These are phyloP conservation scores for Trebouxiophyceae sp. DNA, from an alignment of 163 green algal genomes.

Conservation along the genomic window DNA sequence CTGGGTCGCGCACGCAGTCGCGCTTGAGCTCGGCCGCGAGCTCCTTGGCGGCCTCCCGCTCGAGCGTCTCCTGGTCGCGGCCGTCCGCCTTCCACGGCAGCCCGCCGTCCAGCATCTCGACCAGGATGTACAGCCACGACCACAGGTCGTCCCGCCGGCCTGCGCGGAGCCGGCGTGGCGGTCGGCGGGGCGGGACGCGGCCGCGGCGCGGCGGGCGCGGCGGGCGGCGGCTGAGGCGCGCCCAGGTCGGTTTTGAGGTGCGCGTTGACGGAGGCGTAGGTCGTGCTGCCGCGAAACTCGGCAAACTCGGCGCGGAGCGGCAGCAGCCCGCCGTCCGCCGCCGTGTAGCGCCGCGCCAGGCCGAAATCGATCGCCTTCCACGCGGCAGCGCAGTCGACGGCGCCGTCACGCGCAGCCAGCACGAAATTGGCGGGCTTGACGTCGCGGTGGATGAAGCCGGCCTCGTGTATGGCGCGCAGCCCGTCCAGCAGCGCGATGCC, in stretches of 20 bases:
- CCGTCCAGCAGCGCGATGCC: slow-evolving; percentile 33
- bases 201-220: no score
- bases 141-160: slow-evolving; percentile 77
- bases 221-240: not conserved
- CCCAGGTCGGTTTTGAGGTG: slow-evolving; percentile 48
- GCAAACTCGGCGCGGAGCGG: slow-evolving; percentile 34
- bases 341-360: slow-evolving; percentile 45
- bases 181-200: no score
- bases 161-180: no score
- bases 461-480: slow-evolving; percentile 34
- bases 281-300: slow-evolving; percentile 64
- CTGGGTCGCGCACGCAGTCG: slow-evolving; percentile 14
- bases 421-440: slow-evolving; percentile 75
- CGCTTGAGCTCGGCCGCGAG: slow-evolving; percentile 16
- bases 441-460: slow-evolving; percentile 56
- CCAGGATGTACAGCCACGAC: slow-evolving; percentile 73
- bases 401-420: slow-evolving; percentile 14
- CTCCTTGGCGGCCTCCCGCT: slow-evolving; percentile 6
- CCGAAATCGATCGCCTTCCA: slow-evolving; percentile 76
- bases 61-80: not conserved
- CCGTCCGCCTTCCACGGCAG: slow-evolving; percentile 41
- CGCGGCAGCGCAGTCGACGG: no score
- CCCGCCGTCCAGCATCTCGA: slow-evolving; percentile 63
- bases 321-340: slow-evolving; percentile 29
- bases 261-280: slow-evolving; percentile 52